Evolutionary conservation across 139 green algal species (phyloP).

Genomic region (Chlorella sorokiniana): DNA sequence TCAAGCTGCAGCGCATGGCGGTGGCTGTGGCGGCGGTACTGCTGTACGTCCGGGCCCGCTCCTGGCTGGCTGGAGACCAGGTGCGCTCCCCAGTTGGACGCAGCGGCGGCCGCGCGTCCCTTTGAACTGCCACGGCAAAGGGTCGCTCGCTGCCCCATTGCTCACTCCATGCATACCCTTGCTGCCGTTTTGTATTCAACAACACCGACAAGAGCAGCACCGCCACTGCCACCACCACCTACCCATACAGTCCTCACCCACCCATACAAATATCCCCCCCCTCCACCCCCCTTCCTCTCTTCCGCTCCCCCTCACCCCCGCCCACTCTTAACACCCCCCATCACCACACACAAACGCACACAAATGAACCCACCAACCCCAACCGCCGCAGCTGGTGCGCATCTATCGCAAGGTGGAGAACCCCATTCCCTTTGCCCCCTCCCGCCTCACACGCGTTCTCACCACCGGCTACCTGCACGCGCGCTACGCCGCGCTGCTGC

Average conservation of each 20-base stretch:
- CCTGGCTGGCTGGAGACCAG: constrained; percentile 68
- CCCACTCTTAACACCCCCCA: constrained; percentile 53
- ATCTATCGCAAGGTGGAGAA: constrained; percentile 89
- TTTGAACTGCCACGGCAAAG: too few species aligned
- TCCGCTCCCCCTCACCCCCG: too few species aligned
- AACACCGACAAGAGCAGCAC: too few species aligned
- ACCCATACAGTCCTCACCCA: too few species aligned
- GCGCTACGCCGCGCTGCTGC: constrained; percentile 66
- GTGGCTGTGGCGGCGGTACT: constrained; percentile 36
- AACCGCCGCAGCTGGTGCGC: constrained; percentile 54
- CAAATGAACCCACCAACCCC: background rate
- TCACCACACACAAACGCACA: background rate
- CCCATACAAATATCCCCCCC: too few species aligned
- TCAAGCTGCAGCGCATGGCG: constrained; percentile 31
- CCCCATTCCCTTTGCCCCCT: constrained; percentile 71
- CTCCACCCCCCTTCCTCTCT: too few species aligned
- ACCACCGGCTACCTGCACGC: constrained; percentile 69
- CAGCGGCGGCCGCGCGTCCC: too few species aligned
- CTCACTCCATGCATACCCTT: too few species aligned
- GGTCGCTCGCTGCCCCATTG: too few species aligned
- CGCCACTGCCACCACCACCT: too few species aligned
- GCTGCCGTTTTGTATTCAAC: too few species aligned
- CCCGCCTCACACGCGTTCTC: constrained; percentile 39
- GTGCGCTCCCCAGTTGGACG: too few species aligned
- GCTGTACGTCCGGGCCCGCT: constrained; percentile 56